Conservation (phyloP, 2,329 filamentous ascomycete species). For the Gremmenia infestans region DNA sequence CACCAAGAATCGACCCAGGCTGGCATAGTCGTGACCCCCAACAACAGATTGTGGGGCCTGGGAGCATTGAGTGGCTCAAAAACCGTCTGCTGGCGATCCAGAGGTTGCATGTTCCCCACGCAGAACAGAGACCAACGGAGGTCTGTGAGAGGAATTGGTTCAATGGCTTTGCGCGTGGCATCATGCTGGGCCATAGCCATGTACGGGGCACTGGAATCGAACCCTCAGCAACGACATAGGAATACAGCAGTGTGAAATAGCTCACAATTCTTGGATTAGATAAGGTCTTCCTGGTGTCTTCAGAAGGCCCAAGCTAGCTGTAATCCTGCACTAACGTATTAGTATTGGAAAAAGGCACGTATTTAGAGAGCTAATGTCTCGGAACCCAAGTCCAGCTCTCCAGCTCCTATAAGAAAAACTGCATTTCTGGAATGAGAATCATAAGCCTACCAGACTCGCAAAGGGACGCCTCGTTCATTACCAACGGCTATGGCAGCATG, state of each 20-base stretch:
- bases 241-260: neutral
- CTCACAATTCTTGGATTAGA: conserved; percentile 33
- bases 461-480: conserved; percentile 29
- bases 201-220: conserved; percentile 7
- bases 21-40: conserved; percentile 5
- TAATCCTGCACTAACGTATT: conserved; percentile 22
- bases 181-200: conserved; percentile 8
- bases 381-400: neutral
- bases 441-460: conserved; percentile 31
- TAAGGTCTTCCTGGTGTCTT: conserved; percentile 33
- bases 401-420: neutral
- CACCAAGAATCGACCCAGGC: conserved; percentile 14
- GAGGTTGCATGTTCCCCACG: conserved; percentile 33
- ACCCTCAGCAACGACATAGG: neutral
- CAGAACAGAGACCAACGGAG: conserved; percentile 38
- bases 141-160: conserved; percentile 8
- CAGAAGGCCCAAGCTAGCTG: conserved; percentile 33
- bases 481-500: conserved; percentile 33
- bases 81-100: conserved; percentile 31
- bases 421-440: neutral
- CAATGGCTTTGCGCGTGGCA: conserved; percentile 11
- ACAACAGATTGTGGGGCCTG: conserved; percentile 15
- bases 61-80: conserved; percentile 31
- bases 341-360: too few relatives aligned
- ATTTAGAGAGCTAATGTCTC: too few relatives aligned